Evolutionary conservation across 371 early-diverging fungal species (phyloP), one percentile per base, ranked within the genome.

Genomic region (Gilbertella persicaria): DNA sequence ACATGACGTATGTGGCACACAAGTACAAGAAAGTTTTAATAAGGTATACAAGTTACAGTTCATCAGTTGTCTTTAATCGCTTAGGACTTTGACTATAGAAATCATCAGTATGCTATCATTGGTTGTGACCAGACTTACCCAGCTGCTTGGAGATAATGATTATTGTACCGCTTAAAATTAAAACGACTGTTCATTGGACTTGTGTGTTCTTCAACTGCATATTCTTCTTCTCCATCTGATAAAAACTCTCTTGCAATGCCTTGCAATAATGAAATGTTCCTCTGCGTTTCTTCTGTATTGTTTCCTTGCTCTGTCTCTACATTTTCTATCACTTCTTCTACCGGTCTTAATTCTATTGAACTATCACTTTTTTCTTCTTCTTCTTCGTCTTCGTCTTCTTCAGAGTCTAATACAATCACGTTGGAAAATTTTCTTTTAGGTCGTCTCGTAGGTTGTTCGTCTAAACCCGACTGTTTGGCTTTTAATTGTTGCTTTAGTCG

Each of bases 361-460:
- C n/a, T n/a, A n/a, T 28, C 28, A 28, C 9, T 28, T 28, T 9
- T 28, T 28, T 5, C 28, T 12, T 33, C 10, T 10, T 2, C 4
- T 28, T 26, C 45, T 4, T 19, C 23, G 5, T 14, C 42, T 42
- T 19, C 14, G 28, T 44, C 29, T 7, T 44, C 45, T n/a, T 41
- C 41, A 20, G 45, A 44, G 28, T 44, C 45, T n/a, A 44, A n/a
- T 9, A 44, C 45, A 14, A 44, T 44, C 2, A 44, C 17, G 8
- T 44, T 28, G 8, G 33, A 8, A 33, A 12, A 33, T 33, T 33
- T 33, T 2, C 33, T 8, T 33, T 13, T 33, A 10, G 33, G 33
- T 16, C 28, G 28, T 7, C 14, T 41, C 4, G 41, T 9, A 21
- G n/a, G n/a, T n/a, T n/a, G n/a, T n/a, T n/a, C n/a, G n/a, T n/a